Evolutionary conservation across 768 basidiomycete species (phyloP).

Genomic region (Panaeolus papilionaceus): DNA sequence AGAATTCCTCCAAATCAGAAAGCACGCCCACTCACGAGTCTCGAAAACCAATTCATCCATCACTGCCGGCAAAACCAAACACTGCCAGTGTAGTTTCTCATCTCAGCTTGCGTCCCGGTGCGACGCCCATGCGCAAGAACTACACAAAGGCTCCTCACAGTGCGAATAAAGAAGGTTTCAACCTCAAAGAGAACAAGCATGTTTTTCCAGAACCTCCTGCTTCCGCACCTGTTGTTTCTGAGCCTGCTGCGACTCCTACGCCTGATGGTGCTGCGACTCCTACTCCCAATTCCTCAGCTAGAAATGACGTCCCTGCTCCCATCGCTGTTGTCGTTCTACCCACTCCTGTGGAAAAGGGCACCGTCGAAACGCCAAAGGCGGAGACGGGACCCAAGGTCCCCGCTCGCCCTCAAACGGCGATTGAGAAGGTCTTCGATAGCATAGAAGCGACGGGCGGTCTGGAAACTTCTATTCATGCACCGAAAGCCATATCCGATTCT

Average conservation of each 20-base stretch:
- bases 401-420: slow-evolving; percentile 13
- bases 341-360: slow-evolving; percentile 2
- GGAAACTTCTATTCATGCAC: slow-evolving; percentile 65
- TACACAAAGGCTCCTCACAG: slow-evolving; percentile 20
- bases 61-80: slow-evolving; percentile 54
- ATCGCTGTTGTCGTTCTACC: neutral
- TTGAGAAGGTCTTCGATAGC: slow-evolving; percentile 22
- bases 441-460: slow-evolving; percentile 26
- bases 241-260: slow-evolving; percentile 12
- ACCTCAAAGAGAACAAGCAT: neutral
- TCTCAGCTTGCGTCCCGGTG: slow-evolving; percentile 26
- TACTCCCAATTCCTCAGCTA: neutral
- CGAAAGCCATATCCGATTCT: slow-evolving; percentile 44
- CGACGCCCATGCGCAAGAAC: slow-evolving; percentile 32
- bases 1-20: neutral
- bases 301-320: slow-evolving; percentile 10
- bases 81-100: slow-evolving; percentile 24
- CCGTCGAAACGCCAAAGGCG: slow-evolving; percentile 28
- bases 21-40: neutral
- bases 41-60: slow-evolving; percentile 44
- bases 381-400: neutral
- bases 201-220: neutral
- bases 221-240: slow-evolving; percentile 12
- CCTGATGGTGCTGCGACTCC: slow-evolving; percentile 15
- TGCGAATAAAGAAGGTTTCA: slow-evolving; percentile 24